phyloP scores from a whole-genome alignment of 2,329 filamentous ascomycete genomes.

The Endoconidiophora laricicola region DNA sequence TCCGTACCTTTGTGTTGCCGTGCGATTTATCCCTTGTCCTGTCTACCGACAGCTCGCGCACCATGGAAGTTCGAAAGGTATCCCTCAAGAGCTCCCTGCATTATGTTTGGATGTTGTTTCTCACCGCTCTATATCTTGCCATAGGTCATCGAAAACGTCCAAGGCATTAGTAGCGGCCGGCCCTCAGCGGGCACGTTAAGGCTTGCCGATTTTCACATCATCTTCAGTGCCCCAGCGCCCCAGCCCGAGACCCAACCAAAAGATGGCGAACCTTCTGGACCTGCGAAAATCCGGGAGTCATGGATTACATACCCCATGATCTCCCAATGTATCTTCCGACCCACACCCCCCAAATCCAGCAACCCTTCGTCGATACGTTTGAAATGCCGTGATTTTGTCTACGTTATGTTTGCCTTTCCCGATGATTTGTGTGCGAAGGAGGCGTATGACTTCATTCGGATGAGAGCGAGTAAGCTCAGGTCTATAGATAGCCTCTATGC shows the following conservation, averaged over 20 bases:
- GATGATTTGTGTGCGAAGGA: slow-evolving; percentile 61
- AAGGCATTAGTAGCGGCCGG: slow-evolving; percentile 42
- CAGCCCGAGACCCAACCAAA: slow-evolving; percentile 18
- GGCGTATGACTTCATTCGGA: slow-evolving; percentile 72
- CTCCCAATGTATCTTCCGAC: slow-evolving; percentile 59
- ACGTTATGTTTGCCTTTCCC: slow-evolving; percentile 76
- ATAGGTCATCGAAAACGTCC: slow-evolving; percentile 39
- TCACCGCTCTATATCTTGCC: neutral
- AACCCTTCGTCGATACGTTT: slow-evolving; percentile 71
- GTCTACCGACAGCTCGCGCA: no score
- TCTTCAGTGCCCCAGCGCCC: slow-evolving; percentile 31
- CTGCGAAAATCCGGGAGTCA: slow-evolving; percentile 41
- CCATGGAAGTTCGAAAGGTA: slow-evolving; percentile 12
- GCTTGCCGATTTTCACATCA: slow-evolving; percentile 45
- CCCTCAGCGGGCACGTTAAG: slow-evolving; percentile 40
- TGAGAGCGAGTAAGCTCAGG: slow-evolving; percentile 64
- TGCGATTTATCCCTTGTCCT: no score
- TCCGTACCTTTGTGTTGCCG: no score
- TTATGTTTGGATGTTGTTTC: neutral
- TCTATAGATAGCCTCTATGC: slow-evolving; percentile 81
- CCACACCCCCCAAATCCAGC: slow-evolving; percentile 50
- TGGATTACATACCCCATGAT: slow-evolving; percentile 97
- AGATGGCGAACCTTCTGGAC: slow-evolving; percentile 14
- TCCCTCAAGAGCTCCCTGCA: no score
- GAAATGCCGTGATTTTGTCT: slow-evolving; percentile 84